phyloP scores from a whole-genome alignment of 495 filamentous ascomycete species.

The Amniculicola lignicola region DNA sequence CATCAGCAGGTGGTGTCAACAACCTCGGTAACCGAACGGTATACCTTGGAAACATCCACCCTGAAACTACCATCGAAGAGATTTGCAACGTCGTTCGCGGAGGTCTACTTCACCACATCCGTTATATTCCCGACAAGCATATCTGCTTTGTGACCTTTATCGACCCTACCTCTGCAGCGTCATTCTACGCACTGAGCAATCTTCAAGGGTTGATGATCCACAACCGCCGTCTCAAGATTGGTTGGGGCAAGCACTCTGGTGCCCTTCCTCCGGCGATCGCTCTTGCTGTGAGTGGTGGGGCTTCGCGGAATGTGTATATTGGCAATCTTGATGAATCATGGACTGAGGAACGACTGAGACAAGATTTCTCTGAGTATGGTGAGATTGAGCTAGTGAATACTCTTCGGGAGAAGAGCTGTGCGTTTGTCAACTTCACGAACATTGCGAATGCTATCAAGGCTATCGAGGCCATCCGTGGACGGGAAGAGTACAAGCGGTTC shows the following conservation, averaged over 20 bases:
- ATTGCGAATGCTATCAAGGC: constrained; percentile 99
- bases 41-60: constrained; percentile 97
- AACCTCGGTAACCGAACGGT: constrained; percentile 97
- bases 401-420: constrained; percentile 96
- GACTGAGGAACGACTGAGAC: constrained; percentile 90
- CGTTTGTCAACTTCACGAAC: constrained; percentile 99
- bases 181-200: constrained; percentile 96
- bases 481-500: constrained; percentile 95
- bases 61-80: constrained; percentile 96
- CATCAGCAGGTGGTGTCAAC: constrained; percentile 91
- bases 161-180: constrained; percentile 94
- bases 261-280: constrained; percentile 96
- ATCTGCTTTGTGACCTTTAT: constrained; percentile 99
- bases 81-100: constrained; percentile 54
- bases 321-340: constrained; percentile 96
- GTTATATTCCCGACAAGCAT: constrained; percentile 99
- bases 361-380: constrained; percentile 96
- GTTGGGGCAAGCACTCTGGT: constrained; percentile 98
- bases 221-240: constrained; percentile 95
- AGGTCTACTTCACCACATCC: constrained; percentile 80
- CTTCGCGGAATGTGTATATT: constrained; percentile 95
- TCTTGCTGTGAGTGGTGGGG: constrained; percentile 90
- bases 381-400: constrained; percentile 98
- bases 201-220: constrained; percentile 98
- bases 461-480: constrained; percentile 89